Conservation (phyloP, 2,329 filamentous ascomycete species). For the Botrytis medusae region DNA sequence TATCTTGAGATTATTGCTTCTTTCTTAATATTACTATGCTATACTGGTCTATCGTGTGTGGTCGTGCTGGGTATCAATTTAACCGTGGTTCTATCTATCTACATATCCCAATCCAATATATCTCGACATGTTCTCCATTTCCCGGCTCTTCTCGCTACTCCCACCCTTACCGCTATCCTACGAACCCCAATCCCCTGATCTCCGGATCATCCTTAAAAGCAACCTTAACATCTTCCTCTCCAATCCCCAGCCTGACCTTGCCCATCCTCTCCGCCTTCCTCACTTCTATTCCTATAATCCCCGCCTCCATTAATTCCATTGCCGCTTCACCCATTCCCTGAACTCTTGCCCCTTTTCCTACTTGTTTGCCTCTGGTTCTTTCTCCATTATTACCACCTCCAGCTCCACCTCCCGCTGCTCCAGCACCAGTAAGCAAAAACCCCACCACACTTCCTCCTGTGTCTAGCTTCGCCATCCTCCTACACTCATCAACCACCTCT, state of each 20-base stretch:
- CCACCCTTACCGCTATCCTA: conserved; percentile 10
- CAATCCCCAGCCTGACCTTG: conserved; percentile 80
- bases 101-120: not conserved
- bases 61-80: not conserved
- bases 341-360: conserved; percentile 44
- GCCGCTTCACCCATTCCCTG: conserved; percentile 69
- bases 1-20: not conserved
- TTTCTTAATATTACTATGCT: not conserved
- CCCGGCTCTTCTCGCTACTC: not conserved
- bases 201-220: conserved; percentile 86
- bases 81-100: not conserved
- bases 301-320: conserved; percentile 80
- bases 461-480: conserved; percentile 63
- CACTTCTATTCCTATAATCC: conserved; percentile 81
- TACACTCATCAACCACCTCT: conserved; percentile 85
- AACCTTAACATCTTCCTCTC: conserved; percentile 84
- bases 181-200: conserved; percentile 57
- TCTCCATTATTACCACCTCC: not conserved
- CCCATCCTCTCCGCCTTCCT: conserved; percentile 81
- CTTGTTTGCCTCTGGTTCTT: not conserved
- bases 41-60: not conserved
- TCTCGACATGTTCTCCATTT: not conserved
- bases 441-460: conserved; percentile 59
- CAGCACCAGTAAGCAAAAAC: conserved; percentile 47
- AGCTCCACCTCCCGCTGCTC: not conserved